Evolutionary conservation across 352 stramenopile genomes (phyloP).

Genomic region (Nothophytophthora sp.): DNA sequence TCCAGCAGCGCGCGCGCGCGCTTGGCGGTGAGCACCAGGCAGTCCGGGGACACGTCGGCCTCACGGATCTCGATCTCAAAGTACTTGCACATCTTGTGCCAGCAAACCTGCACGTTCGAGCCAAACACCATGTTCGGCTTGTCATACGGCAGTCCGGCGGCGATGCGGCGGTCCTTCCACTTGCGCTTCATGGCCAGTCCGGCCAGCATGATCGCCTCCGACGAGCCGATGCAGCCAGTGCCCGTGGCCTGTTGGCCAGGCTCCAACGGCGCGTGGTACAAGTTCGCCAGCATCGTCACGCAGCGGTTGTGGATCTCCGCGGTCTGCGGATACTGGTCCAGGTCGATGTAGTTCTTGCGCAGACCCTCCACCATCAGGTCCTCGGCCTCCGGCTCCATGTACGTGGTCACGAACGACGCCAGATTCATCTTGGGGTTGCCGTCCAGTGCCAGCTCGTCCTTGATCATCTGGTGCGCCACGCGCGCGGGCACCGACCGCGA

Average conservation of each 20-base stretch:
- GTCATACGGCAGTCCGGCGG: constrained; percentile 74
- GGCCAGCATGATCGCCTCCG: constrained; percentile 92
- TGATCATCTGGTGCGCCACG: constrained; percentile 88
- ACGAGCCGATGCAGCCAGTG: constrained; percentile 92
- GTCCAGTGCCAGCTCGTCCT: constrained; percentile 89
- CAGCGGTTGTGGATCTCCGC: constrained; percentile 93
- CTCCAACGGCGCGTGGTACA: constrained; percentile 85
- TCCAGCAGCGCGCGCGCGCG: constrained; percentile 78
- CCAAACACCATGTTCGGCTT: constrained; percentile 94
- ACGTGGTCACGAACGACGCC: constrained; percentile 91
- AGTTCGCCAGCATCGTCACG: constrained; percentile 91
- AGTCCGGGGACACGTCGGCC: constrained; percentile 84
- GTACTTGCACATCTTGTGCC: constrained; percentile 95
- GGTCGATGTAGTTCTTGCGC: constrained; percentile 93
- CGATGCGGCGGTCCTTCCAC: constrained; percentile 87
- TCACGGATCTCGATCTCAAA: constrained; percentile 93
- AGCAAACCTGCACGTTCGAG: constrained; percentile 92
- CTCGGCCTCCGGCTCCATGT: constrained; percentile 91
- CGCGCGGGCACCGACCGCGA: constrained; percentile 64
- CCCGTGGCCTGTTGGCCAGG: constrained; percentile 64
- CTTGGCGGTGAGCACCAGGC: constrained; percentile 85
- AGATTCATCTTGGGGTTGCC: constrained; percentile 92
- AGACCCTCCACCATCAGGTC: constrained; percentile 89
- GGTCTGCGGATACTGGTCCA: constrained; percentile 93
- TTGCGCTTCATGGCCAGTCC: constrained; percentile 91